These are phyloP conservation scores for Geotrichum aggregatum DNA, from an alignment of 1,139 yeast genomes.

Conservation along the genomic window DNA sequence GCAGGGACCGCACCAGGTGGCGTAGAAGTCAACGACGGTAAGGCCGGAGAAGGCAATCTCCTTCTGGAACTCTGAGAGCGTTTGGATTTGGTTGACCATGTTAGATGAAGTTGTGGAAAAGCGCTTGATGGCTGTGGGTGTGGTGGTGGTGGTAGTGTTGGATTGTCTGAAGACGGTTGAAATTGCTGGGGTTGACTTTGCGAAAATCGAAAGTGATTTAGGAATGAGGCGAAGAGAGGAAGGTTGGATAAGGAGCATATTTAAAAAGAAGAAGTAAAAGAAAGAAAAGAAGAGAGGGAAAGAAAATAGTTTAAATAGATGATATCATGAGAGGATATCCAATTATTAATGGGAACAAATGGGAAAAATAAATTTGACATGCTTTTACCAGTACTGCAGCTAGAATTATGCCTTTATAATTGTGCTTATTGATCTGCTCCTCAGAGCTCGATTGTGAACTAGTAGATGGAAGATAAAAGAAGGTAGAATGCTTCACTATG, in stretches of 20 bases:
- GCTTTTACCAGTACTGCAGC: too few relatives aligned
- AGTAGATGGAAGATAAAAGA: too few relatives aligned
- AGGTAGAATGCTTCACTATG: too few relatives aligned
- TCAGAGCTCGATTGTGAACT: too few relatives aligned
- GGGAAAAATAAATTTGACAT: not conserved
- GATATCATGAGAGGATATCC: too few relatives aligned
- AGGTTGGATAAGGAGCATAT: not conserved
- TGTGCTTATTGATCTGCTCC: too few relatives aligned
- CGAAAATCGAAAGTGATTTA: not conserved
- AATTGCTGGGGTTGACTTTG: constrained; percentile 6
- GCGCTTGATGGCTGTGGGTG: not conserved
- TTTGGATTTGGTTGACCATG: constrained; percentile 16
- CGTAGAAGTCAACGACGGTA: constrained; percentile 77
- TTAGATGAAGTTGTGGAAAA: constrained; percentile 13
- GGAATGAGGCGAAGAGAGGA: constrained; percentile 4
- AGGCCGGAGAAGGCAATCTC: constrained; percentile 56
- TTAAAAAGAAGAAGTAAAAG: constrained; percentile 5
- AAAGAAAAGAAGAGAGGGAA: constrained; percentile 7
- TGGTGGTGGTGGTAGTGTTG: not conserved
- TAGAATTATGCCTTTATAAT: too few relatives aligned
- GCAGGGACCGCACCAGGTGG: constrained; percentile 95
- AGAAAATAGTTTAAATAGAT: not conserved
- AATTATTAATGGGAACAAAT: not conserved
- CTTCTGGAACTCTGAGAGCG: constrained; percentile 53
- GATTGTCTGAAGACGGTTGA: not conserved